Base-by-base conservation (phyloP, 768 basidiomycete species). In the Auricularia sp. region DNA sequence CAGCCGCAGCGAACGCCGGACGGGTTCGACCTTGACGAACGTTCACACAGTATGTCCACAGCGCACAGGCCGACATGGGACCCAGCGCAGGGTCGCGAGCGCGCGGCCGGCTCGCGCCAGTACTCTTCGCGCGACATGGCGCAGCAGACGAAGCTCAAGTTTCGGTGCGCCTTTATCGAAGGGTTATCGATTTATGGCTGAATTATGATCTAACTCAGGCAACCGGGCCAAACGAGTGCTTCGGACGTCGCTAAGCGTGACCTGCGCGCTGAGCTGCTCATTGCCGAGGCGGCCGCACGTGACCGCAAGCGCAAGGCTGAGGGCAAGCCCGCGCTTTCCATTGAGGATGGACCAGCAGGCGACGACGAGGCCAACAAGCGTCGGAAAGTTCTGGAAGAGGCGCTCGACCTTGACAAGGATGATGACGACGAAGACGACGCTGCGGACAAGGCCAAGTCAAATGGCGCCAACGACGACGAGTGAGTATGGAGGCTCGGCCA, bases 1-100 rank as follows among this genome's bases (percentile, higher is more conserved):
- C 12, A 7, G 12, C 39, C 39, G 39, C 39, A 42, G 8, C 39
- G 39, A 7, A 42, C 39, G 39, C 29, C 29, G 29, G 29, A 29
- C 29, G 29, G 29, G 29, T 29, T 29, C 29, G 29, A 29, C 29
- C 29, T 29, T 29, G 29, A 29, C 29, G 29, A 29, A 29, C 29
- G 29, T 59, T n/a, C 58, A 58, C 47, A 51, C 65, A 29, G 29
- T 29, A 91, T 92, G 91, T 93, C 91, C 62, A 93, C 90, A 79
- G 91, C 91, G 3, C 92, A 94, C 74, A 86, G 92, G 77, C 92
- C 92, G 70, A 95, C 92, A 84, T 98, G 95, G 95, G 91, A 95
- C 68, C 96, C 96, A 1, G 94, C 95, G 0, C 91, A 95, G 75
- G 96, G 91, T 39, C 85, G 86, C 70, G 93, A 97, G 76, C 87